These are phyloP conservation scores for Wickerhamiella kurtzmanii DNA, from an alignment of 805 yeast species.

Conservation along the genomic window DNA sequence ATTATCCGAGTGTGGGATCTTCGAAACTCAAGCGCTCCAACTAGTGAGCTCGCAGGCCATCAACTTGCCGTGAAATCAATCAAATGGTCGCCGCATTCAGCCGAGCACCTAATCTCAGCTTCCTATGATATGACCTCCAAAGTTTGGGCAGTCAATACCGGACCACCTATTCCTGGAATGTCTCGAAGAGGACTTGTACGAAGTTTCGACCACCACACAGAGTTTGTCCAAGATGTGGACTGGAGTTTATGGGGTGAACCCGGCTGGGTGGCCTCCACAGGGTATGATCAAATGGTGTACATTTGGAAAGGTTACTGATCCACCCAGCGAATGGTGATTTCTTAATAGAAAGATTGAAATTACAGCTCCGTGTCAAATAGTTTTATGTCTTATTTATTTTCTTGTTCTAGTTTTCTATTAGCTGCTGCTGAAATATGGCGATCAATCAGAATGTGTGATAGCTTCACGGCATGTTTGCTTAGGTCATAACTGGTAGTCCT, in stretches of 20 bases:
- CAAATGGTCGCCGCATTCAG: constrained; percentile 79
- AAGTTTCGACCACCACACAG: constrained; percentile 58
- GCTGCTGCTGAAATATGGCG: too few relatives aligned
- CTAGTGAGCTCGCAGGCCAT: constrained; percentile 72
- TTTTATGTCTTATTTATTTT: background rate
- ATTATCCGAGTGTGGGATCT: constrained; percentile 77
- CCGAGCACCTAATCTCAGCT: constrained; percentile 55
- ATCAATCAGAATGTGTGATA: too few relatives aligned
- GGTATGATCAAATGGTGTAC: constrained; percentile 93
- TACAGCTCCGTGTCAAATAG: too few relatives aligned
- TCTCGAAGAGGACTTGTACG: constrained; percentile 35
- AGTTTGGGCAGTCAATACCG: constrained; percentile 65
- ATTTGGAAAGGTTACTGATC: constrained; percentile 47
- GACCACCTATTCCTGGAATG: constrained; percentile 12
- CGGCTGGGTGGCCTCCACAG: constrained; percentile 88
- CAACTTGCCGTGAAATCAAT: constrained; percentile 77
- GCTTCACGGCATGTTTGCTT: too few relatives aligned
- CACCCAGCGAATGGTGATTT: too few relatives aligned
- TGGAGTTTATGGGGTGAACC: constrained; percentile 96
- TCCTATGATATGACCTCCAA: constrained; percentile 89
- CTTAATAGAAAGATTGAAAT: too few relatives aligned
- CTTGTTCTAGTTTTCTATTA: too few relatives aligned
- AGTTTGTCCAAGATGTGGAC: constrained; percentile 86
- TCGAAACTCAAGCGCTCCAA: constrained; percentile 54
- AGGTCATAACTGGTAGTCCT: too few relatives aligned